A percentile compares a stretch with the other conserved stretches of the same genome.
These are phyloP conservation scores for Cucurbita pepo DNA, from an alignment of 306 rosid species.

Conservation along the genomic window DNA sequence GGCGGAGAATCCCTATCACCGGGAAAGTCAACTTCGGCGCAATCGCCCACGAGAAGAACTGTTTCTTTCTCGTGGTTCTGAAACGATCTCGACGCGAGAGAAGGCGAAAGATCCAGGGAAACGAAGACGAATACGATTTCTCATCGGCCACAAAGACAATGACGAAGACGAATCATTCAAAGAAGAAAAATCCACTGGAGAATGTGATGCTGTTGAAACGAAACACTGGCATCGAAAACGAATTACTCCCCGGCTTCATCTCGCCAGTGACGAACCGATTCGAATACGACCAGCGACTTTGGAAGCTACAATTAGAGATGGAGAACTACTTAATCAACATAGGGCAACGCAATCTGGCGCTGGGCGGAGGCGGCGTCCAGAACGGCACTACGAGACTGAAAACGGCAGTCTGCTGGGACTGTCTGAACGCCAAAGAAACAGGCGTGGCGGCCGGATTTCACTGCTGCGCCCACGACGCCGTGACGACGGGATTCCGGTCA, in stretches of 20 bases:
- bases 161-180: background rate
- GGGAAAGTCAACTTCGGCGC: slow-evolving; percentile 34
- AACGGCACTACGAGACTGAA: background rate
- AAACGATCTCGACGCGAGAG: slow-evolving; percentile 35
- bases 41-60: slow-evolving; percentile 14
- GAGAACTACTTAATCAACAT: slow-evolving; percentile 21
- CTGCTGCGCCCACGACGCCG: slow-evolving; percentile 44
- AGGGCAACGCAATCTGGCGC: slow-evolving; percentile 1
- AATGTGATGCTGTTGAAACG: slow-evolving; percentile 38
- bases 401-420: slow-evolving; percentile 23
- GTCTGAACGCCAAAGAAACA: slow-evolving; percentile 17
- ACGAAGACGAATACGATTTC: background rate
- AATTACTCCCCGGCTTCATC: slow-evolving; percentile 1
- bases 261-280: slow-evolving; percentile 10
- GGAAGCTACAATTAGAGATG: slow-evolving; percentile 22
- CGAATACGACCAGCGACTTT: slow-evolving; percentile 21
- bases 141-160: background rate
- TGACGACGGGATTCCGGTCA: slow-evolving; percentile 41
- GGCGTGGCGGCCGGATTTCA: slow-evolving; percentile 39
- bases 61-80: slow-evolving; percentile 39
- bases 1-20: slow-evolving; percentile 31
- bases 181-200: slow-evolving; percentile 15
- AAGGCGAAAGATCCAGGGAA: slow-evolving; percentile 9
- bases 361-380: background rate
- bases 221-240: slow-evolving; percentile 2